Percentiles rank a stretch among this genome's conserved stretches.
These are phyloP conservation scores for Cladosporium sp. DNA, from an alignment of 2,329 filamentous ascomycete genomes.

Conservation along the genomic window DNA sequence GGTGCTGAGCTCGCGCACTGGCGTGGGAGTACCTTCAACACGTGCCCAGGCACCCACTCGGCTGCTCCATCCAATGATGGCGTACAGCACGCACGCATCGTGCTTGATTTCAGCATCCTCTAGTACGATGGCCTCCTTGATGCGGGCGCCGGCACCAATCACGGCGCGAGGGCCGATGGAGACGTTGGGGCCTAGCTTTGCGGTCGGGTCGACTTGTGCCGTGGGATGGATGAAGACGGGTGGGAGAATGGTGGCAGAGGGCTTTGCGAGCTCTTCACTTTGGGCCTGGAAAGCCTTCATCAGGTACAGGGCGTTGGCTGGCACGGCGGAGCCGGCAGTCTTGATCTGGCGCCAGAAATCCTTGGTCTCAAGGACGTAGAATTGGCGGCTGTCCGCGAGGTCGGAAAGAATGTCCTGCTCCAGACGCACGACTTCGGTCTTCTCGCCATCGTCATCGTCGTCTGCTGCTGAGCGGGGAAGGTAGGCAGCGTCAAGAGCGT, in stretches of 20 bases:
- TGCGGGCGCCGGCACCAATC: slow-evolving; percentile 78
- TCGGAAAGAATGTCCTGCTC: slow-evolving; percentile 97
- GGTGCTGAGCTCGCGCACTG: slow-evolving; percentile 81
- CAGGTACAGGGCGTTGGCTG: slow-evolving; percentile 93
- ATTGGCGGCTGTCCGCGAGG: slow-evolving; percentile 93
- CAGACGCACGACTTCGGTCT: slow-evolving; percentile 83
- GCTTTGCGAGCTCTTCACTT: slow-evolving; percentile 73
- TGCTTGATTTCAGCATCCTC: slow-evolving; percentile 96
- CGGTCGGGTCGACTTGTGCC: slow-evolving; percentile 84
- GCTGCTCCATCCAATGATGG: slow-evolving; percentile 95
- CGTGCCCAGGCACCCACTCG: slow-evolving; percentile 96
- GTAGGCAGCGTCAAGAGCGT: slow-evolving; percentile 71
- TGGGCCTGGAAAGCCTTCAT: slow-evolving; percentile 85
- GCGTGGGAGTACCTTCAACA: slow-evolving; percentile 90
- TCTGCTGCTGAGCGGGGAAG: slow-evolving; percentile 54
- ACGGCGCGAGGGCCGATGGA: slow-evolving; percentile 86
- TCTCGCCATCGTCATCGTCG: slow-evolving; percentile 68
- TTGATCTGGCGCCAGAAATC: slow-evolving; percentile 99
- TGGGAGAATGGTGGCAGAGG: slow-evolving; percentile 80
- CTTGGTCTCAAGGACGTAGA: slow-evolving; percentile 97
- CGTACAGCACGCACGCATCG: slow-evolving; percentile 90
- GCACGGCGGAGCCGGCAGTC: slow-evolving; percentile 93
- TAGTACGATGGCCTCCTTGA: slow-evolving; percentile 94
- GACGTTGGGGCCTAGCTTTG: slow-evolving; percentile 95
- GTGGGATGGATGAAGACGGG: slow-evolving; percentile 95